A percentile compares a stretch with the other conserved stretches of the same genome.
Evolutionary conservation across 148 eudicot genomes (phyloP).

Genomic region (Cornus controversa): DNA sequence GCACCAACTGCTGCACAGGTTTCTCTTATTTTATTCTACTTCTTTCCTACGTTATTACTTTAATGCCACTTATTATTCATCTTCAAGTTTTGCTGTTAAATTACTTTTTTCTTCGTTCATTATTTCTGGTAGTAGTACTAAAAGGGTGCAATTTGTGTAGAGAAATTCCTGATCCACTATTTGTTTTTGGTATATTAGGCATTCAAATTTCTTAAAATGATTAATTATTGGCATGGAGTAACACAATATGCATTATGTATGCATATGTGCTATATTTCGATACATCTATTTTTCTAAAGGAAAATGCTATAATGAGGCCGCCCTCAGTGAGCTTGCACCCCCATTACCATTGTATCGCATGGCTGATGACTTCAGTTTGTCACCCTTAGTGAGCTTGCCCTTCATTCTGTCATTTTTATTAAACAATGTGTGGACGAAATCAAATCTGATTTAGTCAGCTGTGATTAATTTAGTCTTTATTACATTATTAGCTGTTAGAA

Average conservation of each 20-base stretch:
- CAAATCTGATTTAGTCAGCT: too few species aligned
- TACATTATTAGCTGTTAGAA: too few species aligned
- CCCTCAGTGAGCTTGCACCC: too few species aligned
- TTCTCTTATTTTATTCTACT: constrained; percentile 8
- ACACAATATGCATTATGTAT: not conserved
- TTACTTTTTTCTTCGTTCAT: constrained; percentile 13
- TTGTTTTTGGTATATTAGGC: too few species aligned
- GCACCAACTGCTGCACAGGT: constrained; percentile 99
- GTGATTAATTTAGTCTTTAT: too few species aligned
- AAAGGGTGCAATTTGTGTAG: not conserved
- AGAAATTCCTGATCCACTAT: not conserved
- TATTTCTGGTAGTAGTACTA: not conserved
- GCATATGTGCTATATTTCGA: not conserved
- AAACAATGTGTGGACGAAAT: too few species aligned
- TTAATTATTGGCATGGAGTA: not conserved
- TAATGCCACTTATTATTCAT: not conserved
- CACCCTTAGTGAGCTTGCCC: too few species aligned
- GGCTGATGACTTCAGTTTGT: too few species aligned
- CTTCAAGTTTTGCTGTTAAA: not conserved
- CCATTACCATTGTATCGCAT: too few species aligned
- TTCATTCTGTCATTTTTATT: too few species aligned
- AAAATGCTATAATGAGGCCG: too few species aligned
- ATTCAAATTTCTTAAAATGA: not conserved
- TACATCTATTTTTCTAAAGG: too few species aligned
- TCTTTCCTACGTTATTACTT: not conserved